Evolutionary conservation across 345 rosid genomes (phyloP).

Genomic region (Eucalyptus virginea): DNA sequence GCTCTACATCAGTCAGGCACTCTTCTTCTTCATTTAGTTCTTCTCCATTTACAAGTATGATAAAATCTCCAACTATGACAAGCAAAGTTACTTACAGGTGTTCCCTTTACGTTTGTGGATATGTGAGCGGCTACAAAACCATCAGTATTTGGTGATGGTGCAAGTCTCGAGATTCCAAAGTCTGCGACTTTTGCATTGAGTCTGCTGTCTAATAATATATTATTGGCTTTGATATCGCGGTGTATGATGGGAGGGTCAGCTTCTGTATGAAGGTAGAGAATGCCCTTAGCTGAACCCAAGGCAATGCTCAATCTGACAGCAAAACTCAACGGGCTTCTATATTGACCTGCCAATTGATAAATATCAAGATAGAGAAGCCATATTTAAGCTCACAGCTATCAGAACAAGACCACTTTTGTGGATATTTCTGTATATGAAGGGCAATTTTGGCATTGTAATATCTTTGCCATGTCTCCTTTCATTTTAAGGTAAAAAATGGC

Average conservation of each 20-base stretch:
- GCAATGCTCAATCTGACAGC: slow-evolving; percentile 62
- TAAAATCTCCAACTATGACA: neutral
- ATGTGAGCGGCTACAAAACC: slow-evolving; percentile 60
- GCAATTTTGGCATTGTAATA: neutral
- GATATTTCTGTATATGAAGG: neutral
- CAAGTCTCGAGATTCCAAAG: slow-evolving; percentile 92
- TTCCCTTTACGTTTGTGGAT: slow-evolving; percentile 89
- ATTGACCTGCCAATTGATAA: slow-evolving; percentile 22
- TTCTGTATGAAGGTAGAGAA: slow-evolving; percentile 83
- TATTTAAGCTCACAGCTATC: neutral
- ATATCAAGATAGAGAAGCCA: neutral
- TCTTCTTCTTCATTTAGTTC: neutral
- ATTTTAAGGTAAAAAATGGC: neutral
- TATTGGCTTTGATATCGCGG: slow-evolving; percentile 97
- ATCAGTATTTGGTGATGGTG: slow-evolving; percentile 70
- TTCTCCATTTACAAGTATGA: neutral
- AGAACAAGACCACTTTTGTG: neutral
- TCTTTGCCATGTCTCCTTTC: neutral
- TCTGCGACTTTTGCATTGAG: slow-evolving; percentile 89
- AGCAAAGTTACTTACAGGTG: slow-evolving; percentile 44
- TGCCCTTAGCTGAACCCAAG: slow-evolving; percentile 77
- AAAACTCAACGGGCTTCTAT: slow-evolving; percentile 45
- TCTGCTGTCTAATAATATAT: slow-evolving; percentile 66
- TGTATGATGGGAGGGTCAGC: slow-evolving; percentile 95
- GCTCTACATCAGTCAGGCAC: neutral